Base-by-base conservation (phyloP, 2,329 filamentous ascomycete species). In the Escovopsis sp. region DNA sequence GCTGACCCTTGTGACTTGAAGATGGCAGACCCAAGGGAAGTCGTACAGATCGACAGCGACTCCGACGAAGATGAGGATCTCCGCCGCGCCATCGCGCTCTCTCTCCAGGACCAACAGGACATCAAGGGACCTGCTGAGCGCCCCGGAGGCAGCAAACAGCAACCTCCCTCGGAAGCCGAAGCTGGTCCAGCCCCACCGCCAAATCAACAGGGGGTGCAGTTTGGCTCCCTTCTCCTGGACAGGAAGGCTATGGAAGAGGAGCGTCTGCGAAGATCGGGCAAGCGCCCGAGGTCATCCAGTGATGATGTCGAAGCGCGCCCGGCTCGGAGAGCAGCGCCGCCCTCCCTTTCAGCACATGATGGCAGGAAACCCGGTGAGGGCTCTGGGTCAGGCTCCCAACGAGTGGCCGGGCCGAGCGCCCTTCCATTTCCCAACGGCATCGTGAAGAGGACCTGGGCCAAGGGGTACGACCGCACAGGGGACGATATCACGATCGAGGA, bases 401-500 rank as follows among this genome's bases (percentile, higher is more conserved):
- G n/a, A 15, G 35, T 20, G 11, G 2, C 7, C 16, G 39, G 10
- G 15, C 5, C 30, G 36, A 14, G n/a, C 40, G 40, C 44, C 20
- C 51, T 71, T 7, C 65, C 62, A 1, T 76, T 65, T 47, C 63
- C 66, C 2, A 58, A 61, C 34, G 89, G 88, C 2, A 65, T 68
- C 0, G 75, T 96, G 37, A 91, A 85, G 60, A 85, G 82, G 53
- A 96, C 91, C 0, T 89, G 82, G 76, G 77, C 75, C 0, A 66
- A 66, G 31, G 78, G 80, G 3, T 75, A 73, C 47, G 64, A 71
- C 2, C 70, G 83, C 31, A 66, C 58, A 0, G 66, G 65, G 5
- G 72, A 87, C 46, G 85, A 94, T 47, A 85, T 96, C 55, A 91
- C 79, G 45, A 78, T 96, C 34, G 85, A 94, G 52, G 87, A 95